A percentile compares a stretch with the other conserved stretches of the same genome.
Evolutionary conservation across 805 yeast species (phyloP).

Genomic region (Myxozyma melibiosi): DNA sequence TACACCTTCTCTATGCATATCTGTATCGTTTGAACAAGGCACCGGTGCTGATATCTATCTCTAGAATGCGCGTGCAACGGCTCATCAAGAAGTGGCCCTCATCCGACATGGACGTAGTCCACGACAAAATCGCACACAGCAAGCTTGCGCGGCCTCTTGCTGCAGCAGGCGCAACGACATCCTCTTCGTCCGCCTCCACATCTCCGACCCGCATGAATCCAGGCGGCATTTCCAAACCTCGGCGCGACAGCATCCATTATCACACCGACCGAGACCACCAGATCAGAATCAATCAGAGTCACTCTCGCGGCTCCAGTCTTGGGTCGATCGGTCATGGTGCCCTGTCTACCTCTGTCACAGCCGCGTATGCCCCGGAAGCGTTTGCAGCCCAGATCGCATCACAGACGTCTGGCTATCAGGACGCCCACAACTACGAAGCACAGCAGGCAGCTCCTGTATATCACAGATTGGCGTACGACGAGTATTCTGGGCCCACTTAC

Average conservation of each 20-base stretch:
- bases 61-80: slow-evolving; percentile 33
- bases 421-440: background rate
- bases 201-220: slow-evolving; percentile 6
- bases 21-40: background rate
- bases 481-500: slow-evolving; percentile 2
- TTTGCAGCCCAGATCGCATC: slow-evolving; percentile 16
- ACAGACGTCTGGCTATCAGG: background rate
- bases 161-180: slow-evolving; percentile 2
- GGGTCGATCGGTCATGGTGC: slow-evolving; percentile 6
- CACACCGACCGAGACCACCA: slow-evolving; percentile 2
- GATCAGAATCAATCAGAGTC: background rate
- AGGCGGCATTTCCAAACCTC: slow-evolving; percentile 17
- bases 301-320: slow-evolving; percentile 1
- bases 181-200: slow-evolving; percentile 1
- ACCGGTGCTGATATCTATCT: background rate
- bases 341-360: slow-evolving; percentile 7
- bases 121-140: slow-evolving; percentile 29
- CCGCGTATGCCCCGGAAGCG: slow-evolving; percentile 11
- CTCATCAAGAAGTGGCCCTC: slow-evolving; percentile 32
- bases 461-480: background rate
- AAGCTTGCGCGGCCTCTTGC: slow-evolving; percentile 17
- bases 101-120: slow-evolving; percentile 31
- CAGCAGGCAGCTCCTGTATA: background rate
- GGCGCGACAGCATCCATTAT: slow-evolving; percentile 16
- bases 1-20: background rate